Conservation (phyloP, 2,329 filamentous ascomycete genomes). For the Sclerotinia trifoliorum region DNA sequence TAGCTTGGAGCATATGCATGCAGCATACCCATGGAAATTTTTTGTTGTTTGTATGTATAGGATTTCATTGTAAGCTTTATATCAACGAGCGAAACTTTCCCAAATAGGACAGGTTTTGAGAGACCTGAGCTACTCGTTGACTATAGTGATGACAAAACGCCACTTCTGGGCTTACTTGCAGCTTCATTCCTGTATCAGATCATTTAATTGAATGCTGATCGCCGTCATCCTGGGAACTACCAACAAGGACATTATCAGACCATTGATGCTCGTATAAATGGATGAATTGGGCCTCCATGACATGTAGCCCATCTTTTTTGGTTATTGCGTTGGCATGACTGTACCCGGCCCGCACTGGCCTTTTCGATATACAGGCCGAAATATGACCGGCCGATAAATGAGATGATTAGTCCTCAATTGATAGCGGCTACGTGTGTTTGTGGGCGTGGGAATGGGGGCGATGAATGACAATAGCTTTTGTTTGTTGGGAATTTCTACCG, state of each 20-base stretch:
- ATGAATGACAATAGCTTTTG: not conserved
- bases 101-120: not conserved
- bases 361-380: not conserved
- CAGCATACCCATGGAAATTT: not conserved
- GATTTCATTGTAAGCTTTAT: not conserved
- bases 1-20: not conserved
- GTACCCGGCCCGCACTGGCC: not conserved
- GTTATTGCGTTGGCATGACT: slow-evolving; percentile 9
- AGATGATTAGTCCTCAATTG: not conserved
- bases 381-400: not conserved
- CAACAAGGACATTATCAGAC: not conserved
- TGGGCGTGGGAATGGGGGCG: not conserved
- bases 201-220: not conserved
- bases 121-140: not conserved
- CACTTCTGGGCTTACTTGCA: not conserved
- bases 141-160: not conserved
- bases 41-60: not conserved
- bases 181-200: not conserved
- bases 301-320: not conserved
- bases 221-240: not conserved
- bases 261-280: not conserved
- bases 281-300: not conserved
- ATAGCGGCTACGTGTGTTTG: too few relatives aligned
- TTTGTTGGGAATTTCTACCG: not conserved
- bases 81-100: not conserved